Evolutionary conservation across 1,284 basidiomycete genomes (phyloP).

Genomic region (Malassezia globosa): DNA sequence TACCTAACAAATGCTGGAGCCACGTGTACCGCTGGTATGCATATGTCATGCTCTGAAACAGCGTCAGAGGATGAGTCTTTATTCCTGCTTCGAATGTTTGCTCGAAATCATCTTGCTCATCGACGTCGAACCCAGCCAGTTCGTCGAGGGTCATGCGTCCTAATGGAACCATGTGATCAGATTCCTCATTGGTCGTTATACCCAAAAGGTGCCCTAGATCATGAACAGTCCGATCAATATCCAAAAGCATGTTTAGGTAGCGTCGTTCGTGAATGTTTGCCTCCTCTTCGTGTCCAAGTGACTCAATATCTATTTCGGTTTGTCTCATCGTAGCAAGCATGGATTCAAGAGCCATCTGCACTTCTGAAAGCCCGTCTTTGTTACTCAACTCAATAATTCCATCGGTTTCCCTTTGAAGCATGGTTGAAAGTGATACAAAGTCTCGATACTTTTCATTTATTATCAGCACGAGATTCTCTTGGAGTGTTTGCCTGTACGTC

Average conservation of each 20-base stretch:
- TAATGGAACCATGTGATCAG: neutral
- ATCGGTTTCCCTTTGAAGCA: conserved; percentile 48
- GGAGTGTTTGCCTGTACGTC: conserved; percentile 67
- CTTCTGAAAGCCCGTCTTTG: neutral
- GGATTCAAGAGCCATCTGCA: neutral
- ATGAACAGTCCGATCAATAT: conserved; percentile 1
- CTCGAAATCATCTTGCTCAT: neutral
- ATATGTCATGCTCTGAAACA: neutral
- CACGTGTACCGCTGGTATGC: neutral
- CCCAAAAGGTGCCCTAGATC: neutral
- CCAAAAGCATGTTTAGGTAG: neutral
- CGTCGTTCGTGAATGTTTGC: neutral
- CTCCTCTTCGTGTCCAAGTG: neutral
- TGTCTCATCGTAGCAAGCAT: neutral
- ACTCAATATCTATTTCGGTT: neutral
- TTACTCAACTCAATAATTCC: neutral
- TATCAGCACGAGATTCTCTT: conserved; percentile 81
- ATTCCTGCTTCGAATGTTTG: neutral
- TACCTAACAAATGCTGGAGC: neutral
- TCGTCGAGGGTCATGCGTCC: neutral
- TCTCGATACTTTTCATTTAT: conserved; percentile 97
- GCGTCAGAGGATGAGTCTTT: neutral
- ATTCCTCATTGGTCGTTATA: neutral
- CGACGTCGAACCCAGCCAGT: neutral
- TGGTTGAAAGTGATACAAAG: conserved; percentile 82